A percentile compares a stretch with the other conserved stretches of the same genome.
These are phyloP conservation scores for Yamadazyma insecticola DNA, from an alignment of 805 yeast species.

Conservation along the genomic window DNA sequence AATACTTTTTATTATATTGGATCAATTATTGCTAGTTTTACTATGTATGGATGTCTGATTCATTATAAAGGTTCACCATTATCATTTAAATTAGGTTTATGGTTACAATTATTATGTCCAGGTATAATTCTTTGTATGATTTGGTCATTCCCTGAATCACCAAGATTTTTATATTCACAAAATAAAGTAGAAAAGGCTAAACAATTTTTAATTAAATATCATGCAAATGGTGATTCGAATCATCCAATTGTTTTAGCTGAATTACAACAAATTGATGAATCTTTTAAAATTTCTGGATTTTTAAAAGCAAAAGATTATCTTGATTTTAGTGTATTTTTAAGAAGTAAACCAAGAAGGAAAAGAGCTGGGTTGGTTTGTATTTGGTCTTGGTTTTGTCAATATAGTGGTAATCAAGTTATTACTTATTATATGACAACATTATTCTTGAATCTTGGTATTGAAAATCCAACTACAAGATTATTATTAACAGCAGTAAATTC, in stretches of 20 bases:
- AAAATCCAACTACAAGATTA: constrained; percentile 37
- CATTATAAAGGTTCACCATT: constrained; percentile 32
- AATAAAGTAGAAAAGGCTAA: constrained; percentile 16
- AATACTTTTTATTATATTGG: constrained; percentile 34
- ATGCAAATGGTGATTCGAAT: constrained; percentile 6
- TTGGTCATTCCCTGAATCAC: constrained; percentile 2
- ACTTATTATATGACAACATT: constrained; percentile 48
- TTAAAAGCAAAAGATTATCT: constrained; percentile 3
- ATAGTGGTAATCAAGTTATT: constrained; percentile 48
- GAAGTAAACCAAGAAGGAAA: constrained; percentile 32
- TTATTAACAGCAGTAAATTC: constrained; percentile 46
- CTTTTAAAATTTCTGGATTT: constrained; percentile 5
- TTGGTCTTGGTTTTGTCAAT: constrained; percentile 37
- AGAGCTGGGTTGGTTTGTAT: constrained; percentile 28
- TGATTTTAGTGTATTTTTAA: constrained; percentile 13
- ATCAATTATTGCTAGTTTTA: constrained; percentile 28
- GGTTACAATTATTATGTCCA: constrained; percentile 30
- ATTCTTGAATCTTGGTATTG: constrained; percentile 48
- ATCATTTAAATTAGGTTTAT: constrained; percentile 15
- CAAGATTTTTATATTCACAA: constrained; percentile 1
- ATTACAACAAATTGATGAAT: constrained; percentile 24
- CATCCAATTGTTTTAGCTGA: constrained; percentile 22
- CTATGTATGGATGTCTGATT: constrained; percentile 23
- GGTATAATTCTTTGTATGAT: constrained; percentile 21
- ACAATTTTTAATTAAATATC: constrained; percentile 6